Conservation (phyloP, 805 yeast species). For the Candida chilensis region DNA sequence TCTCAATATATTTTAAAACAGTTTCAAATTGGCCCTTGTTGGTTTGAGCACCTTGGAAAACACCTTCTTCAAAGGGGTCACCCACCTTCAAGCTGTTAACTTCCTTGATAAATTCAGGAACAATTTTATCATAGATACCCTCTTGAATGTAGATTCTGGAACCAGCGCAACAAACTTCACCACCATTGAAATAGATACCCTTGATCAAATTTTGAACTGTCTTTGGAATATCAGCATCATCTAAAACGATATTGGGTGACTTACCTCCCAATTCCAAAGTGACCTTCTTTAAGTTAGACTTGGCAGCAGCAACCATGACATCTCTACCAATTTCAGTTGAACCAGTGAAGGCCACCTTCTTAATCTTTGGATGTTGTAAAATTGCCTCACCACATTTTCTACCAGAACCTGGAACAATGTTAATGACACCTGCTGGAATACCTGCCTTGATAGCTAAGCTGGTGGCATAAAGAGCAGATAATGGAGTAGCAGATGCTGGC, state of each 20-base stretch:
- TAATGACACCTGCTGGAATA: constrained; percentile 17
- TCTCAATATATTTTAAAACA: constrained; percentile 66
- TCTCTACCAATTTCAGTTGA: constrained; percentile 20
- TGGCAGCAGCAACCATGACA: constrained; percentile 14
- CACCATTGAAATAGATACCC: constrained; percentile 18
- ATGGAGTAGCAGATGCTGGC: constrained; percentile 18
- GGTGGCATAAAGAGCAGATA: constrained; percentile 14
- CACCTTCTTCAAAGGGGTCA: constrained; percentile 70
- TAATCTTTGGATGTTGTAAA: constrained; percentile 16
- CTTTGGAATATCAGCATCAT: constrained; percentile 15
- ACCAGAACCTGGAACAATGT: constrained; percentile 16
- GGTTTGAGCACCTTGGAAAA: constrained; percentile 90
- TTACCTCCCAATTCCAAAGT: constrained; percentile 21
- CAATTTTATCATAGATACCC: constrained; percentile 15
- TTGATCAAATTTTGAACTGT: constrained; percentile 12
- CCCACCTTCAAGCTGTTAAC: constrained; percentile 55
- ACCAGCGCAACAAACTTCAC: constrained; percentile 21
- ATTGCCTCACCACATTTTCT: constrained; percentile 16
- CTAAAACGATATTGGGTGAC: constrained; percentile 17
- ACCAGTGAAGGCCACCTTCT: constrained; percentile 25
- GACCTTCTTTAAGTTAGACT: constrained; percentile 15
- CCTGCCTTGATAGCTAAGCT: constrained; percentile 11
- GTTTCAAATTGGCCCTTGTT: constrained; percentile 71
- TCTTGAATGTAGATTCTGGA: constrained; percentile 19
- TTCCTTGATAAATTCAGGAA: neutral